Evolutionary conservation across 352 stramenopile genomes (phyloP).

Genomic region (Globisporangium irregulare): DNA sequence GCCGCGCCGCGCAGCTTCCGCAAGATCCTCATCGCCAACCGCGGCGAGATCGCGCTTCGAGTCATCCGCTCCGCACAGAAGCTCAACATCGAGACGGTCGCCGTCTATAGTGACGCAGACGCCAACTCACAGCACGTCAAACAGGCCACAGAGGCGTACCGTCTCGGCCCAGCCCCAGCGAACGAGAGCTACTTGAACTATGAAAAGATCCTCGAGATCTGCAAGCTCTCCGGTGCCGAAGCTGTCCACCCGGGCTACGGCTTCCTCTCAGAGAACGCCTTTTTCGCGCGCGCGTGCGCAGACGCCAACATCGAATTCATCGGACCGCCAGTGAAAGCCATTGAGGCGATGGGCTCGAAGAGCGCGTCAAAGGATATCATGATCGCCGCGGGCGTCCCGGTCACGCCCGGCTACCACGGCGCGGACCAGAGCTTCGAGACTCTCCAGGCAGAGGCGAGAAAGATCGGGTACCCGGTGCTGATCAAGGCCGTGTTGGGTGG

Average conservation of each 20-base stretch:
- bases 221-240: constrained; percentile 55
- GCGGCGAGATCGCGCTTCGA: constrained; percentile 88
- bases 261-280: constrained; percentile 88
- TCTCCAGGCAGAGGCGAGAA: constrained; percentile 68
- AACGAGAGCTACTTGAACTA: constrained; percentile 80
- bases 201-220: constrained; percentile 72
- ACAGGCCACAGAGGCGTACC: constrained; percentile 68
- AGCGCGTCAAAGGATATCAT: constrained; percentile 92
- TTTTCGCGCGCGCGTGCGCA: constrained; percentile 64
- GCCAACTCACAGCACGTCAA: constrained; percentile 73
- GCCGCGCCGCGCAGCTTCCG: constrained; percentile 49
- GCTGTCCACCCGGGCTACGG: constrained; percentile 91
- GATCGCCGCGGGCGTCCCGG: constrained; percentile 79
- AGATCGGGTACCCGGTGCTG: constrained; percentile 92
- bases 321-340: constrained; percentile 81
- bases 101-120: constrained; percentile 89
- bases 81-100: constrained; percentile 90
- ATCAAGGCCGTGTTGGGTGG: constrained; percentile 91
- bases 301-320: constrained; percentile 89
- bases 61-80: constrained; percentile 81
- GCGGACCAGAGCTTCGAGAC: constrained; percentile 82
- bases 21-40: constrained; percentile 92
- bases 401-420: constrained; percentile 90
- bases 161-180: constrained; percentile 59
- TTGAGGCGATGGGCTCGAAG: constrained; percentile 92